Percentiles rank a stretch among this genome's conserved stretches.
phyloP scores from a whole-genome alignment of 768 basidiomycete genomes.

The Boletus reticulatus region DNA sequence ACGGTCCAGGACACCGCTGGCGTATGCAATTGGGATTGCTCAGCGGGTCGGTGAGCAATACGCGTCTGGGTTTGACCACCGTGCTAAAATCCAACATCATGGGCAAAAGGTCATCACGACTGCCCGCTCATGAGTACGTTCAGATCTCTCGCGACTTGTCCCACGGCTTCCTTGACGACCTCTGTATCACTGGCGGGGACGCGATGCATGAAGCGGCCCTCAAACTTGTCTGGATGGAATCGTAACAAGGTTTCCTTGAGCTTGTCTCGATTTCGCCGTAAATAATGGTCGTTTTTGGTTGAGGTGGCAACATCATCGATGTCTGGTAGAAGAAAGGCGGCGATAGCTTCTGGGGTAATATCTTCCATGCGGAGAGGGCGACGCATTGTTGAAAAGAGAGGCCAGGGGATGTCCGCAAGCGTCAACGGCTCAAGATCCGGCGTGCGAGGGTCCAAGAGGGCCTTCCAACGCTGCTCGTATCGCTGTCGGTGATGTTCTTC shows the following conservation, averaged over 20 bases:
- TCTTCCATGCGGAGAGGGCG: slow-evolving; percentile 39
- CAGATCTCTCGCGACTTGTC: slow-evolving; percentile 59
- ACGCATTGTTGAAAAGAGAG: slow-evolving; percentile 36
- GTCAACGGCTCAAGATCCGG: slow-evolving; percentile 32
- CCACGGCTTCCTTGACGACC: slow-evolving; percentile 57
- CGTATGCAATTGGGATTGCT: too few relatives aligned
- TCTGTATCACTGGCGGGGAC: slow-evolving; percentile 47
- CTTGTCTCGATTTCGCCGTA: slow-evolving; percentile 56
- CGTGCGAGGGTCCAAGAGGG: slow-evolving; percentile 36
- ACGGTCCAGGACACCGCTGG: too few relatives aligned
- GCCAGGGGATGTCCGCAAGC: slow-evolving; percentile 75
- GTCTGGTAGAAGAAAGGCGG: slow-evolving; percentile 52
- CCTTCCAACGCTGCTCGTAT: slow-evolving; percentile 61
- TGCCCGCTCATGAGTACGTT: slow-evolving; percentile 50
- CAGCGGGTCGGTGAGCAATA: too few relatives aligned
- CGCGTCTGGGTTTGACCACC: too few relatives aligned
- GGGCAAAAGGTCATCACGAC: not conserved
- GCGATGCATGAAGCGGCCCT: slow-evolving; percentile 62
- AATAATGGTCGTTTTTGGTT: slow-evolving; percentile 22
- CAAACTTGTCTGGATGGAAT: slow-evolving; percentile 83
- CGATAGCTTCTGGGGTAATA: slow-evolving; percentile 53
- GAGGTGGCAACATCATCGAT: not conserved
- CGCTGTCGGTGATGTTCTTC: slow-evolving; percentile 46
- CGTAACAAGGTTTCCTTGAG: slow-evolving; percentile 67
- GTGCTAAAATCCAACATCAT: too few relatives aligned